A percentile compares a stretch with the other conserved stretches of the same genome.
Conservation (phyloP, 2,329 filamentous ascomycete genomes). For the Nigrograna mackinnonii region DNA sequence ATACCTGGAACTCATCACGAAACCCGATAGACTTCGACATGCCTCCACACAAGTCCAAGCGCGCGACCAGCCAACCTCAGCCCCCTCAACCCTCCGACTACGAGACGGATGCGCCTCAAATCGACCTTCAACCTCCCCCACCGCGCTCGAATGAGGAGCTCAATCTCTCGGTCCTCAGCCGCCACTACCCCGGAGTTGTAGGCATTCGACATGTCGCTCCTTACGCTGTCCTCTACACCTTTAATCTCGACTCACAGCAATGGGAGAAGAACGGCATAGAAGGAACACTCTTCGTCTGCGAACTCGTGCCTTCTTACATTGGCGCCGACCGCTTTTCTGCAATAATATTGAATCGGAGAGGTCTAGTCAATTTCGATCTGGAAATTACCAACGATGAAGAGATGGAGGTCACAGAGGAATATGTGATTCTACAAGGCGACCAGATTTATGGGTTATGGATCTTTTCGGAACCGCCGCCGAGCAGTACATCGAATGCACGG, state of each 20-base stretch:
- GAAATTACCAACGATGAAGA: conserved; percentile 47
- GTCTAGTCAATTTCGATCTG: conserved; percentile 51
- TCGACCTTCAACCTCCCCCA: conserved; percentile 47
- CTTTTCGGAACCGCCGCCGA: conserved; percentile 61
- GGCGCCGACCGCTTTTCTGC: conserved; percentile 46
- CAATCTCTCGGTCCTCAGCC: conserved; percentile 81
- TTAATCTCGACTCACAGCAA: conserved; percentile 63
- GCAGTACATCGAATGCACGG: conserved; percentile 57
- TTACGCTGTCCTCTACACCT: conserved; percentile 85
- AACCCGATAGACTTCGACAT: too few species aligned
- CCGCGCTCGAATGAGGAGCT: conserved; percentile 79
- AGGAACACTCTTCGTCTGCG: conserved; percentile 87
- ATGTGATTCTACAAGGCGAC: conserved; percentile 58
- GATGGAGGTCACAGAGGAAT: conserved; percentile 57
- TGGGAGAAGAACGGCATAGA: conserved; percentile 90
- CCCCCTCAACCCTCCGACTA: conserved; percentile 57
- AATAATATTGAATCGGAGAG: conserved; percentile 52
- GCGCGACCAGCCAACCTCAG: conserved; percentile 35
- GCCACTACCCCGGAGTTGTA: conserved; percentile 75
- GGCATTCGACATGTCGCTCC: conserved; percentile 79
- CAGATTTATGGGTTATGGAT: conserved; percentile 67
- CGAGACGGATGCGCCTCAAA: conserved; percentile 52
- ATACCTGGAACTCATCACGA: too few species aligned
- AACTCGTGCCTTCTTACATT: conserved; percentile 49
- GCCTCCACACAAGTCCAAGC: conserved; percentile 32